These are phyloP conservation scores for Skeletonema potamos DNA, from an alignment of 108 stramenopile species.

Conservation along the genomic window DNA sequence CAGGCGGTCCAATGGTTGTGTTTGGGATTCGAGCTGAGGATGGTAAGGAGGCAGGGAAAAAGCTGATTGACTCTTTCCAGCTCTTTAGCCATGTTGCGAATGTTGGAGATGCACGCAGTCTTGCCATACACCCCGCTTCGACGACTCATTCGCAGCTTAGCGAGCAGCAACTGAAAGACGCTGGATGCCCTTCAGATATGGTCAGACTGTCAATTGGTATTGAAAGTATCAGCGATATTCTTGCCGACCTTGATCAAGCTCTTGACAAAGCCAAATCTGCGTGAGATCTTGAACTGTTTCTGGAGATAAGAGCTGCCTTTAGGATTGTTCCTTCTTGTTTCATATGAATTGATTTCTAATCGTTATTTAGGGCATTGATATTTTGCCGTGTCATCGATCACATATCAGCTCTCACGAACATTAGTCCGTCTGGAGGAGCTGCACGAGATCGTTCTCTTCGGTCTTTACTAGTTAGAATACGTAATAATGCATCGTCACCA, in stretches of 20 bases:
- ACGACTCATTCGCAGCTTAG: constrained; percentile 89
- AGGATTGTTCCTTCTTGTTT: too few relatives aligned
- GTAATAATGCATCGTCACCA: constrained; percentile 36
- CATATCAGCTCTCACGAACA: constrained; percentile 57
- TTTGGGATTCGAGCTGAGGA: constrained; percentile 74
- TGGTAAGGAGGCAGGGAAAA: constrained; percentile 53
- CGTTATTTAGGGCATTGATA: background rate
- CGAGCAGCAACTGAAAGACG: constrained; percentile 61
- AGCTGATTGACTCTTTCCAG: constrained; percentile 73
- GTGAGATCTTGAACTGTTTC: too few relatives aligned
- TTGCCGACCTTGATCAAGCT: constrained; percentile 82
- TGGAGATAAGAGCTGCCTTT: too few relatives aligned
- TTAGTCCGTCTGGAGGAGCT: constrained; percentile 68
- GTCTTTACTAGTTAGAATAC: constrained; percentile 44
- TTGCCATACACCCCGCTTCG: constrained; percentile 87
- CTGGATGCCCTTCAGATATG: constrained; percentile 76
- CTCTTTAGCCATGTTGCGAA: constrained; percentile 89
- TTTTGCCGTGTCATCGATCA: background rate
- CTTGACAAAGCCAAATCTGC: constrained; percentile 21
- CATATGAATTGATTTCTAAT: background rate
- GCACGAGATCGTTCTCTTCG: constrained; percentile 42
- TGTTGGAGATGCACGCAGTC: constrained; percentile 84
- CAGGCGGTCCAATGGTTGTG: constrained; percentile 71
- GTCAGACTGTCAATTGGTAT: constrained; percentile 83
- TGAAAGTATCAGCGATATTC: constrained; percentile 78